A percentile compares a stretch with the other conserved stretches of the same genome.
phyloP scores from a whole-genome alignment of 768 basidiomycete genomes.

The Russula sp. region DNA sequence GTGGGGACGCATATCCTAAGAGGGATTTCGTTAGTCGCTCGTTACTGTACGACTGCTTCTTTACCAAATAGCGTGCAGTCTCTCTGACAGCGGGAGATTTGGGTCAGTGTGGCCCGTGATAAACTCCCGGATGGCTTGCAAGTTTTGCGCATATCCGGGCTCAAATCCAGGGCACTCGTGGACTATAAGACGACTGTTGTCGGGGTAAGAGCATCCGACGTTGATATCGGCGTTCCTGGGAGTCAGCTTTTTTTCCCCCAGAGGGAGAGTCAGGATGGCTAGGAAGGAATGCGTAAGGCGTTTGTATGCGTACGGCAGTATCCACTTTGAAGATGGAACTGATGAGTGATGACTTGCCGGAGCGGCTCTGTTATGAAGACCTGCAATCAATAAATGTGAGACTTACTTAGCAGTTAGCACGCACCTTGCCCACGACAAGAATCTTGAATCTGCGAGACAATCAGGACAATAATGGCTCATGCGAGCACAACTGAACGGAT shows the following conservation, averaged over 20 bases:
- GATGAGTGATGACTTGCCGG: constrained; percentile 11
- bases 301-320: not conserved
- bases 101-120: not conserved
- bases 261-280: not conserved
- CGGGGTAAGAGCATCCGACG: not conserved
- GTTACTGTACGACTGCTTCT: not conserved
- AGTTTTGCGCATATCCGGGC: not conserved
- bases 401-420: not conserved
- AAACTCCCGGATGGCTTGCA: not conserved
- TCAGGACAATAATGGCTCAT: not conserved
- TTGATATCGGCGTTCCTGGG: not conserved
- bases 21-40: not conserved
- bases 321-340: not conserved
- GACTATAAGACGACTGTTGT: not conserved
- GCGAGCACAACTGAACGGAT: not conserved
- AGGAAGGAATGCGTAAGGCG: not conserved
- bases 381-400: not conserved
- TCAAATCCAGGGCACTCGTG: constrained; percentile 2
- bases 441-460: not conserved
- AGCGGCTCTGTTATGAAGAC: not conserved
- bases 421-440: constrained; percentile 6
- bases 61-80: constrained; percentile 9
- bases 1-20: constrained; percentile 11
- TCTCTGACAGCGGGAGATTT: not conserved
- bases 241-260: not conserved